phyloP scores from a whole-genome alignment of 306 rosid genomes.

The Echinosophora koreensis region DNA sequence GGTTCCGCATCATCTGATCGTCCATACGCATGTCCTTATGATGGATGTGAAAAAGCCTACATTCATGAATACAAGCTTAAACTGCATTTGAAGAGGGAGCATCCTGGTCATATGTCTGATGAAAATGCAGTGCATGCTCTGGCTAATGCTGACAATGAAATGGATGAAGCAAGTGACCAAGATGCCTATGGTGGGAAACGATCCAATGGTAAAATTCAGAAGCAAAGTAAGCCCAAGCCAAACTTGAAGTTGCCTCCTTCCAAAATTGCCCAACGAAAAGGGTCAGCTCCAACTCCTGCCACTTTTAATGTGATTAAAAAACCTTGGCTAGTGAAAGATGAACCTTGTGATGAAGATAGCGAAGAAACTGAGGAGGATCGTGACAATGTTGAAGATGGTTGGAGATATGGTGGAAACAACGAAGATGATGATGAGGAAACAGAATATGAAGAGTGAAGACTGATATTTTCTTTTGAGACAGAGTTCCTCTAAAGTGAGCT shows the following conservation, averaged over 20 bases:
- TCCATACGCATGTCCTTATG: slow-evolving; percentile 91
- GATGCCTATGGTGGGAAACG: slow-evolving; percentile 78
- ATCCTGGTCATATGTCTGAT: slow-evolving; percentile 84
- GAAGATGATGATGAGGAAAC: slow-evolving; percentile 98
- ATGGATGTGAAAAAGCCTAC: slow-evolving; percentile 92
- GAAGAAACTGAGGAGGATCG: slow-evolving; percentile 99
- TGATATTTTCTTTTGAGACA: slow-evolving; percentile 29
- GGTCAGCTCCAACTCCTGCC: slow-evolving; percentile 62
- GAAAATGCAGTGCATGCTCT: slow-evolving; percentile 68
- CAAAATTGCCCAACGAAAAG: slow-evolving; percentile 68
- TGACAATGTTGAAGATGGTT: slow-evolving; percentile 88
- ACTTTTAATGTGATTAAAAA: slow-evolving; percentile 62
- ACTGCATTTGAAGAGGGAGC: slow-evolving; percentile 90
- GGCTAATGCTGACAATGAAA: slow-evolving; percentile 72
- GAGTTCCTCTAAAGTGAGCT: too few species aligned
- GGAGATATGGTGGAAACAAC: slow-evolving; percentile 80
- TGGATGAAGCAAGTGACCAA: slow-evolving; percentile 94
- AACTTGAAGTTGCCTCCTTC: slow-evolving; percentile 76
- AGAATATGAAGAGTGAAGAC: slow-evolving; percentile 89
- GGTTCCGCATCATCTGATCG: slow-evolving; percentile 93
- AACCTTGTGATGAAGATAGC: slow-evolving; percentile 81
- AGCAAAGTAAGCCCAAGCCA: slow-evolving; percentile 75
- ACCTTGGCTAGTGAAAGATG: slow-evolving; percentile 83
- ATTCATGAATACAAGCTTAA: slow-evolving; percentile 96
- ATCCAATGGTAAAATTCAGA: slow-evolving; percentile 72